phyloP scores from a whole-genome alignment of 2,329 filamentous ascomycete species.

The Penicillium expansum region DNA sequence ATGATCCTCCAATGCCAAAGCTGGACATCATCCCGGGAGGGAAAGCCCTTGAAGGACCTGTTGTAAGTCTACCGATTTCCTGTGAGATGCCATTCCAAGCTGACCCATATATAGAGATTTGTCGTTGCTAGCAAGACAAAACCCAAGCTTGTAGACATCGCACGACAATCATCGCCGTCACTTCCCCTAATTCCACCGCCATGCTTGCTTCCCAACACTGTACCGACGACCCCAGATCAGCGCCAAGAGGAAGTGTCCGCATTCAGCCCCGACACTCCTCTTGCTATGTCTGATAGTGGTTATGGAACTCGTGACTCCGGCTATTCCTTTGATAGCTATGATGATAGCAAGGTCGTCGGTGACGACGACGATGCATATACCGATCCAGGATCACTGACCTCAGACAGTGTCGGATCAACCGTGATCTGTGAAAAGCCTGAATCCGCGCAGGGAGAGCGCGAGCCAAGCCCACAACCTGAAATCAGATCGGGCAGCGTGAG shows the following conservation, averaged over 20 bases:
- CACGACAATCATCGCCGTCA: slow-evolving; percentile 34
- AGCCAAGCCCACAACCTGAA: slow-evolving; percentile 21
- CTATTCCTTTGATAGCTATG: slow-evolving; percentile 26
- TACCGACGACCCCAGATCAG: slow-evolving; percentile 38
- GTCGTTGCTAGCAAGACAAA: slow-evolving; percentile 38
- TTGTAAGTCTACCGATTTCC: slow-evolving; percentile 19
- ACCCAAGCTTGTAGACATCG: slow-evolving; percentile 40
- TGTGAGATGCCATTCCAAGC: neutral
- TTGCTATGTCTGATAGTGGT: slow-evolving; percentile 37
- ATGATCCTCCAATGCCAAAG: slow-evolving; percentile 29
- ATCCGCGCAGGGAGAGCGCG: slow-evolving; percentile 17
- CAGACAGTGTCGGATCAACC: slow-evolving; percentile 28
- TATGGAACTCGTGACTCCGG: slow-evolving; percentile 32
- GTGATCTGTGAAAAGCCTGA: slow-evolving; percentile 24
- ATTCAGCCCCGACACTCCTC: slow-evolving; percentile 41
- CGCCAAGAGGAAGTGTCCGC: slow-evolving; percentile 38
- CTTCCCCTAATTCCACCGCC: slow-evolving; percentile 25
- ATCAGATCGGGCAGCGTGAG: slow-evolving; percentile 24
- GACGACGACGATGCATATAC: slow-evolving; percentile 29
- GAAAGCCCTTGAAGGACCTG: slow-evolving; percentile 22
- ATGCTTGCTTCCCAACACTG: slow-evolving; percentile 18
- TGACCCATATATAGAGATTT: slow-evolving; percentile 27
- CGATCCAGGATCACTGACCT: slow-evolving; percentile 28
- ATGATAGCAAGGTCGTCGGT: slow-evolving; percentile 19
- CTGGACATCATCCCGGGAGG: slow-evolving; percentile 19